Percentiles rank a stretch among this genome's conserved stretches.
Evolutionary conservation across 768 basidiomycete genomes (phyloP).

Genomic region (Lepiota brunneoincarnata): DNA sequence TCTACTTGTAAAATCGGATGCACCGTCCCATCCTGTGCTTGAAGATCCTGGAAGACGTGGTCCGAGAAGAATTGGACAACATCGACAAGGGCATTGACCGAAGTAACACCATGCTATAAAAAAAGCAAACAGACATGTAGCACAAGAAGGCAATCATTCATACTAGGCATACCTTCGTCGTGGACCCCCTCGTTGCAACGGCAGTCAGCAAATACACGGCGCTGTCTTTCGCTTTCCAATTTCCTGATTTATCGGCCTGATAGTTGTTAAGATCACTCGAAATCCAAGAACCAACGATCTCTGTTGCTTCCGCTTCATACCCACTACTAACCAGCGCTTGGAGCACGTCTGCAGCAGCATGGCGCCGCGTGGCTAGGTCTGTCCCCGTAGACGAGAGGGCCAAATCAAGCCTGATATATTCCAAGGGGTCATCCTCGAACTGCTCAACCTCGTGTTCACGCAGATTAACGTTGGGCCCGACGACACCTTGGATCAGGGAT

Average conservation of each 20-base stretch:
- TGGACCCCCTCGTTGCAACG: constrained; percentile 86
- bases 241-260: constrained; percentile 49
- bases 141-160: neutral
- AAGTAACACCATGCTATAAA: constrained; percentile 84
- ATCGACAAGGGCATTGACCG: constrained; percentile 88
- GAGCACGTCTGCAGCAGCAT: constrained; percentile 94
- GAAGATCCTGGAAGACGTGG: constrained; percentile 85
- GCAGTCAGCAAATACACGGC: constrained; percentile 94
- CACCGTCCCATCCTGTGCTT: constrained; percentile 59
- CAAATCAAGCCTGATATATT: constrained; percentile 88
- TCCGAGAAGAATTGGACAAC: constrained; percentile 95
- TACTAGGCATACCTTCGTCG: constrained; percentile 60
- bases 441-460: constrained; percentile 90
- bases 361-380: constrained; percentile 83
- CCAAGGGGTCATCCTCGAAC: constrained; percentile 96
- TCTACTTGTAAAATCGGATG: constrained; percentile 95
- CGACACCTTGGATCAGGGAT: constrained; percentile 83
- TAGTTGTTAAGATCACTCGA: constrained; percentile 70
- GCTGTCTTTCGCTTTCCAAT: constrained; percentile 92
- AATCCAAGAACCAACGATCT: constrained; percentile 86
- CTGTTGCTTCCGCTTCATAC: constrained; percentile 83
- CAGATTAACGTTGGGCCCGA: constrained; percentile 89
- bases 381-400: constrained; percentile 57
- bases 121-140: neutral
- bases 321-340: constrained; percentile 83